Evolutionary conservation across 257 asterid genomes (phyloP).

Genomic region (Salvia miltiorrhiza): DNA sequence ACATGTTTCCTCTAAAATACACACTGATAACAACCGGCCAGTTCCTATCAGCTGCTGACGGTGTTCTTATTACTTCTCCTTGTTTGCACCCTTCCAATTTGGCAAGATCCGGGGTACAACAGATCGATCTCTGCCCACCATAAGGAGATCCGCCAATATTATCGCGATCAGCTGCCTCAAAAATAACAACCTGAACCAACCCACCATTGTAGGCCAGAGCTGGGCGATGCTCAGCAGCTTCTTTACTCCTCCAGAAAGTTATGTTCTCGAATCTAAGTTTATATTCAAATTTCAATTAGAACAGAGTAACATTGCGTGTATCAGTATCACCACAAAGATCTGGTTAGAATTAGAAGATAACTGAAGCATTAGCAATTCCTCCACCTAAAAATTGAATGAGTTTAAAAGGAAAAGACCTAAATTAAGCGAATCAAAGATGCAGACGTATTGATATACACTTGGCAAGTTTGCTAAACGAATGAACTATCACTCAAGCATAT

Average conservation of each 20-base stretch:
- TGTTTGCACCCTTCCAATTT: constrained; percentile 92
- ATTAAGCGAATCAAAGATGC: constrained; percentile 1
- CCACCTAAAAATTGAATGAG: background rate
- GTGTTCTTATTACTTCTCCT: constrained; percentile 75
- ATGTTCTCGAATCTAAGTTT: constrained; percentile 77
- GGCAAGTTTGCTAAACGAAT: background rate
- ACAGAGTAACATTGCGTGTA: background rate
- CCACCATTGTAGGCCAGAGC: constrained; percentile 62
- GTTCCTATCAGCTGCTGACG: constrained; percentile 54
- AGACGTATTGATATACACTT: background rate
- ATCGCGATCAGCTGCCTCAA: constrained; percentile 90
- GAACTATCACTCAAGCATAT: background rate
- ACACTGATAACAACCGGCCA: constrained; percentile 82
- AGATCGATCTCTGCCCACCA: constrained; percentile 94
- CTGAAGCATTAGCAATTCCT: constrained; percentile 13
- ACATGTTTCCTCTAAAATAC: constrained; percentile 56
- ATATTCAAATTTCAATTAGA: constrained; percentile 16
- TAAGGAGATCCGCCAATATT: constrained; percentile 96
- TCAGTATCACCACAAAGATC: background rate
- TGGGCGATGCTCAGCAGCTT: constrained; percentile 57
- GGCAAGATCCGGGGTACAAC: constrained; percentile 97
- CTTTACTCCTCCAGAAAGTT: constrained; percentile 87
- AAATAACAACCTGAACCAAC: constrained; percentile 78
- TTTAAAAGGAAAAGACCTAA: background rate
- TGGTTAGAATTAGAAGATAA: constrained; percentile 3